Percentiles rank a stretch among this genome's conserved stretches.
phyloP scores from a whole-genome alignment of 768 basidiomycete genomes.

The Psilocybe cubensis region DNA sequence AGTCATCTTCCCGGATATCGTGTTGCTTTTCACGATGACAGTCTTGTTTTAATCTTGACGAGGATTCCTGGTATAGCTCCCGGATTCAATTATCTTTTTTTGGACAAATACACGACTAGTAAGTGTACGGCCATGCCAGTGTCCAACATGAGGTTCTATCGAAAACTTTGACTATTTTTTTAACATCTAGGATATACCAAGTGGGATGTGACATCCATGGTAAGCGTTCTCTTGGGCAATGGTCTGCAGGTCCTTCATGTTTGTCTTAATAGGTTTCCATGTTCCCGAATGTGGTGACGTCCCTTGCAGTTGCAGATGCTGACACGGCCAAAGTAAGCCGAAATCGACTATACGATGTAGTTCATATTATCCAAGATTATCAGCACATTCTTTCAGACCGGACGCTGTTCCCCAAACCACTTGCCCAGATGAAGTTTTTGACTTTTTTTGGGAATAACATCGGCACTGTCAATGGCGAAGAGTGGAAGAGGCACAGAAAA shows the following conservation, averaged over 20 bases:
- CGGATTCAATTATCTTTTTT: neutral
- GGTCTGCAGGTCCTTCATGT: neutral
- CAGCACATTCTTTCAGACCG: neutral
- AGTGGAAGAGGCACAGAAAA: neutral
- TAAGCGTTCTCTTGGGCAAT: neutral
- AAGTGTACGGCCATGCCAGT: neutral
- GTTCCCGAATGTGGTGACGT: neutral
- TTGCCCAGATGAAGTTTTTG: neutral
- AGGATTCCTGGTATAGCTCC: neutral
- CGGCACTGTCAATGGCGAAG: neutral
- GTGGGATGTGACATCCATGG: neutral
- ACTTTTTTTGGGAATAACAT: neutral
- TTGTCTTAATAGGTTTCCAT: neutral
- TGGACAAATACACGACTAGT: neutral
- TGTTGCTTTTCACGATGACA: neutral
- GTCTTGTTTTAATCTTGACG: neutral
- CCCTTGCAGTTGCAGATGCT: neutral
- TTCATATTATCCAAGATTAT: too few relatives aligned
- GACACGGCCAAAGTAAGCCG: neutral
- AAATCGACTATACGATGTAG: neutral
- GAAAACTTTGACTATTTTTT: too few relatives aligned
- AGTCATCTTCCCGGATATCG: neutral
- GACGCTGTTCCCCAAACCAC: neutral
- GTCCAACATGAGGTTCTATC: neutral
- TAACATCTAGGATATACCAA: neutral